Base-by-base conservation (phyloP, 176 grass and related monocot genomes). In the Eleusine coracana region DNA sequence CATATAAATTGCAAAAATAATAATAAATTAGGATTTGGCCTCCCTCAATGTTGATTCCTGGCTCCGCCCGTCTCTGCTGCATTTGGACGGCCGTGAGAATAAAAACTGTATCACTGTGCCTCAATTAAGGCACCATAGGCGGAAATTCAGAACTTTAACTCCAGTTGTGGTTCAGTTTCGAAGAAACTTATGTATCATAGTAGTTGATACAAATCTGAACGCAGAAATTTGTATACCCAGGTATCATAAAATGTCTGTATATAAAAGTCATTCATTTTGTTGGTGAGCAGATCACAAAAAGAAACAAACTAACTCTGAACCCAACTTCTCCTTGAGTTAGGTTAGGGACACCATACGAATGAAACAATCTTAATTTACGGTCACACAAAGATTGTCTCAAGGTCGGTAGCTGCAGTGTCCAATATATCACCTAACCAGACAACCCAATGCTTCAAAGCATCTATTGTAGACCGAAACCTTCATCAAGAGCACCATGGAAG, bases 361-460 rank as follows among this genome's bases (percentile, higher is more conserved):
- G 92, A 92, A 8, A 55, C 76, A 45, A 92, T 88, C 92, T 92
- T 88, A 86, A 85, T 92, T 83, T 58, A 66, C 29, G 77, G 75
- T 85, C 92, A 94, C 85, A 85, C 89, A 78, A 94, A 94, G 89
- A 94, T 89, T 78, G 77, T 84, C 70, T 54, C 37, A 80, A 83
- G 74, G 14, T 80, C 65, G 75, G 70, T 87, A 40, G 27, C 28
- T 54, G 59, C 42, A 75, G 45, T 79, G 64, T 61, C 79, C 86
- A 87, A 85, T 89, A 92, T 73, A 80, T 80, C 77, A 85, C 80
- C 77, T 88, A 85, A 87, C 79, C 15, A 88, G 82, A 48, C 71
- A 62, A 65, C 16, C 42, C 75, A 11, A 70, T 41, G 42, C 66
- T 78, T 60, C 70, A 83, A 72, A 84, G 27, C 77, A 81, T 71